Evolutionary conservation across 2,329 filamentous ascomycete species (phyloP), one percentile per base, ranked within the genome.

Genomic region (Claviceps quebecensis): DNA sequence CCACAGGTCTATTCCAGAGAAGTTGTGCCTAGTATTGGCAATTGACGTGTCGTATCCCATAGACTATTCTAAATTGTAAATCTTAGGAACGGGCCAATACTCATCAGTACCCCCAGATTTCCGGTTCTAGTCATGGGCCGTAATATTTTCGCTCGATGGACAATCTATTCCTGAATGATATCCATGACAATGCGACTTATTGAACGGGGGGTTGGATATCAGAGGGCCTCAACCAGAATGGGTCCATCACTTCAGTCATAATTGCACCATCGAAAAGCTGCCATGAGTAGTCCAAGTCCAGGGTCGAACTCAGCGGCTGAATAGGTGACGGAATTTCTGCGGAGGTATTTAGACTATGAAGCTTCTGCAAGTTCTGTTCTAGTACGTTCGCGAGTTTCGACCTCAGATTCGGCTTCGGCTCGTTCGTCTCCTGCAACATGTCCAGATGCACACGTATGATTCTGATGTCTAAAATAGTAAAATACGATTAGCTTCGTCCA

Each of bases 381-480:
- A 66, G 54, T 13, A 51, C 17, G 11, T 23, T 16, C 4, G 43
- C 49, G n/a, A 51, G 43, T 17, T 16, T 59, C 55, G 16, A 54
- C 22, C 8, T 59, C 56, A 13, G 63, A 52, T 48, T 58, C 56
- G 5, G 58, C 57, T 56, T 59, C 2, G 58, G 57, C 47, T 63
- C 61, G 50, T 64, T 54, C 36, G 59, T 65, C 8, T 63, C 59
- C 13, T 54, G 56, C 7, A 66, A 52, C 43, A 59, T 58, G 5
- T 60, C 56, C 1, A 66, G 48, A 40, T 66, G 63, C n/a, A 63
- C 49, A 1, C 58, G 55, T 1, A 65, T 62, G 7, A 60, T 61
- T 4, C 58, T 55, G 4, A 64, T 47, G 26, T 65, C 63, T 62
- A 38, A 16, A 3, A 41, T 9, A 4, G 7, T 22, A 19, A n/a